These are phyloP conservation scores for Luffa aegyptiaca DNA, from an alignment of 306 rosid species.

Conservation along the genomic window DNA sequence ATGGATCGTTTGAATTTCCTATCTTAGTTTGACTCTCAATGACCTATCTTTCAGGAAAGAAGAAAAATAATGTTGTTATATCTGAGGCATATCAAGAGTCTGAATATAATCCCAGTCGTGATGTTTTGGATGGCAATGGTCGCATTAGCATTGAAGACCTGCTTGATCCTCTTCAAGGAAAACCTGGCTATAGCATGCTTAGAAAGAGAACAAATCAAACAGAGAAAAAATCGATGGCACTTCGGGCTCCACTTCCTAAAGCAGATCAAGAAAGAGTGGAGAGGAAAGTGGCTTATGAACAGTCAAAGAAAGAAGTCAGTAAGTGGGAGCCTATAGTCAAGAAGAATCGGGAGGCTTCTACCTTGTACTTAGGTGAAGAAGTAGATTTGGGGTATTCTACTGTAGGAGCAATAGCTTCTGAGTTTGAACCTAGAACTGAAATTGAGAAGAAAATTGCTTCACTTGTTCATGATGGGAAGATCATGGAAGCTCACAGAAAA, in stretches of 20 bases:
- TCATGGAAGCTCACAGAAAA: conserved; percentile 66
- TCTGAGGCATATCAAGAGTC: conserved; percentile 81
- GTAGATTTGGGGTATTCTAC: conserved; percentile 61
- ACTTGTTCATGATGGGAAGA: conserved; percentile 33
- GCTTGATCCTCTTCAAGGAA: conserved; percentile 52
- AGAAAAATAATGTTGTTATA: conserved; percentile 30
- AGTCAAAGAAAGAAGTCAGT: conserved; percentile 42
- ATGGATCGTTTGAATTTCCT: not conserved
- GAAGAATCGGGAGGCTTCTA: conserved; percentile 73
- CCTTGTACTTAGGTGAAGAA: conserved; percentile 50
- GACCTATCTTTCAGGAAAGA: conserved; percentile 33
- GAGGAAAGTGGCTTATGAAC: conserved; percentile 51
- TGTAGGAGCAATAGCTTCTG: conserved; percentile 85
- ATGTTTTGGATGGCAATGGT: conserved; percentile 63
- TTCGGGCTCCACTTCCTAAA: conserved; percentile 57
- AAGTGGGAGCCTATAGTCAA: conserved; percentile 73
- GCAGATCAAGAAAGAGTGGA: conserved; percentile 51
- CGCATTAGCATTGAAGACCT: conserved; percentile 48
- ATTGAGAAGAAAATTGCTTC: conserved; percentile 84
- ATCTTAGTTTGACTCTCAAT: not conserved
- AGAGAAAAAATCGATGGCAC: conserved; percentile 34
- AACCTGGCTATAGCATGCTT: conserved; percentile 48
- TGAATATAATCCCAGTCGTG: conserved; percentile 72
- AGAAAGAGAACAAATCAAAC: conserved; percentile 32
- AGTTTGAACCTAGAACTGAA: conserved; percentile 74